phyloP scores from a whole-genome alignment of 108 stramenopile species.

The Aureococcus anophagefferens region DNA sequence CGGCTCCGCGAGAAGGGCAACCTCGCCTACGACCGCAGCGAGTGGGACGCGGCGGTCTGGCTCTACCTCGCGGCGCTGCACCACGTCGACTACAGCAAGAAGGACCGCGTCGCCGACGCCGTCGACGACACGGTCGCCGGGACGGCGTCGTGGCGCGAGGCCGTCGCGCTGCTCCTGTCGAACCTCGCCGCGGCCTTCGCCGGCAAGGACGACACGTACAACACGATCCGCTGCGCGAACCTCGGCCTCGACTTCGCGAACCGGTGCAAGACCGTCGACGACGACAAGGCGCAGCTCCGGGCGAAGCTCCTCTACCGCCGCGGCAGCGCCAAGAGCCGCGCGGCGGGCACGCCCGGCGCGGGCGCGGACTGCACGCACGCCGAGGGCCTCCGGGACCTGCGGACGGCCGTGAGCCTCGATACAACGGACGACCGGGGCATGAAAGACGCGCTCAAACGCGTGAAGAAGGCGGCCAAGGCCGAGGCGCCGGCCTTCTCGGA shows the following conservation, averaged over 20 bases:
- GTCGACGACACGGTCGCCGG: neutral
- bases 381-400: neutral
- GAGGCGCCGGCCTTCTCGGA: neutral
- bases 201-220: neutral
- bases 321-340: neutral
- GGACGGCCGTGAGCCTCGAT: neutral
- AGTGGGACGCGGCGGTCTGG: neutral
- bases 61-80: neutral
- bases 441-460: neutral
- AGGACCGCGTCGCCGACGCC: neutral
- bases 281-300: neutral
- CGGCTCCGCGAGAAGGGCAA: neutral
- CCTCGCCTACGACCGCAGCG: neutral
- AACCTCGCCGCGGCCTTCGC: neutral
- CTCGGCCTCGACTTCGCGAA: neutral
- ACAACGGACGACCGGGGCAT: neutral
- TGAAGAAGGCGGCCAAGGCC: neutral
- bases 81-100: neutral
- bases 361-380: neutral
- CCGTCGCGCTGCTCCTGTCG: neutral
- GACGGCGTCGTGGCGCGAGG: neutral
- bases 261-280: neutral
- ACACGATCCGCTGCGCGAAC: neutral
- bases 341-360: neutral
- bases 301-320: neutral